Conservation (phyloP, 139 green algal genomes). For the Chlorella ohadii region DNA sequence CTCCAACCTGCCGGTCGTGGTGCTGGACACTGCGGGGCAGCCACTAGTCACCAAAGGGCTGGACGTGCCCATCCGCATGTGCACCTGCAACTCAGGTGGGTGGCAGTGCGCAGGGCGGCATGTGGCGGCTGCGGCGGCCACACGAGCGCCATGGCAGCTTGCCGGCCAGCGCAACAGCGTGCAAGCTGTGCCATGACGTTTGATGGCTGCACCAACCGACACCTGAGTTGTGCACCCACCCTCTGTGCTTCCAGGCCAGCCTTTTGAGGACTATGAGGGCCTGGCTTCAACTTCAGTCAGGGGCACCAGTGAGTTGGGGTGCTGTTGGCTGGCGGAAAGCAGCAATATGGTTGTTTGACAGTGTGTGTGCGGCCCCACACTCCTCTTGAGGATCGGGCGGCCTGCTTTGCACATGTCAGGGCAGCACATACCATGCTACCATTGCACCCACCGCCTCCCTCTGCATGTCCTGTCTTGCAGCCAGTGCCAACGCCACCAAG, state of each 20-base stretch:
- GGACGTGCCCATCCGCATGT: slow-evolving; percentile 23
- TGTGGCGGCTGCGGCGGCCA: not conserved
- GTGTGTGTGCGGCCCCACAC: too few species aligned
- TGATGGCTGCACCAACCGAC: not conserved
- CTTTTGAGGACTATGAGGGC: slow-evolving; percentile 40
- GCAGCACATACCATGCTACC: too few species aligned
- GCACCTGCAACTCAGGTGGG: slow-evolving; percentile 43
- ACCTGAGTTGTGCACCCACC: too few species aligned
- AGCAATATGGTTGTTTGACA: too few species aligned
- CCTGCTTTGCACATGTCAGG: too few species aligned
- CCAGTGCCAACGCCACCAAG: slow-evolving; percentile 45
- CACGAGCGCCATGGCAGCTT: too few species aligned
- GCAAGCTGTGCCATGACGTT: not conserved
- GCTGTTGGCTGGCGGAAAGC: not conserved
- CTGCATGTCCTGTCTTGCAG: not conserved
- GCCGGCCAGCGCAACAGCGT: not conserved
- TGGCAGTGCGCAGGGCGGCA: too few species aligned
- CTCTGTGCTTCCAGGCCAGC: slow-evolving; percentile 1
- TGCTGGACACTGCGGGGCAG: slow-evolving; percentile 46
- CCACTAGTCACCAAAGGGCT: slow-evolving; percentile 34
- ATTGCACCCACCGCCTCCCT: too few species aligned
- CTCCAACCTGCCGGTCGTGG: slow-evolving; percentile 55
- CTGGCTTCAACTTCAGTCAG: slow-evolving; percentile 8
- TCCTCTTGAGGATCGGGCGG: too few species aligned
- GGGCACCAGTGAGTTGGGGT: slow-evolving; percentile 2